Percentiles rank a stretch among this genome's conserved stretches.
These are phyloP conservation scores for Paracoccidioides lutzii DNA, from an alignment of 2,329 filamentous ascomycete genomes.

Conservation along the genomic window DNA sequence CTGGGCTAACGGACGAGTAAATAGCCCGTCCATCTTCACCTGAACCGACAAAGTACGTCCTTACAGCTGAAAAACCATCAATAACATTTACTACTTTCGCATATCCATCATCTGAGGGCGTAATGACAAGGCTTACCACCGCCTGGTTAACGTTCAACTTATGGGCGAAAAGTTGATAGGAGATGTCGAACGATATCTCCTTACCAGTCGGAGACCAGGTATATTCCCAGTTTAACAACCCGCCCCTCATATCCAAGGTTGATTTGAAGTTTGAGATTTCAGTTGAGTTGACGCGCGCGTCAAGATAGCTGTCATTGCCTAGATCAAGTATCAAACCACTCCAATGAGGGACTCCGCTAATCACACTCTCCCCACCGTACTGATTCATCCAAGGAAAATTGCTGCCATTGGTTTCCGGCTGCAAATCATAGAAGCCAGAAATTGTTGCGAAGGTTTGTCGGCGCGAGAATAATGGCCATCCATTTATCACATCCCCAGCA, in stretches of 20 bases:
- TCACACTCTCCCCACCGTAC: constrained; percentile 57
- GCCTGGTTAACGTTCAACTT: constrained; percentile 51
- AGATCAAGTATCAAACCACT: constrained; percentile 46
- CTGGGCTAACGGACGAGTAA: constrained; percentile 52
- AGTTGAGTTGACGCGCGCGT: constrained; percentile 46
- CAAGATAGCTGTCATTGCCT: constrained; percentile 41
- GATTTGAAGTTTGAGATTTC: constrained; percentile 51
- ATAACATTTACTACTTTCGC: constrained; percentile 53
- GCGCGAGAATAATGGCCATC: constrained; percentile 54
- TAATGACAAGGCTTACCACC: constrained; percentile 47
- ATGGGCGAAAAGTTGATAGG: constrained; percentile 54
- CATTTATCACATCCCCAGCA: constrained; percentile 44
- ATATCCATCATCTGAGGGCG: constrained; percentile 39
- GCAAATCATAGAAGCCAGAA: constrained; percentile 52
- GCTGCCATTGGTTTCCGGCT: constrained; percentile 44
- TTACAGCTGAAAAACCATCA: constrained; percentile 55
- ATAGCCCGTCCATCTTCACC: constrained; percentile 45
- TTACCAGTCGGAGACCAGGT: constrained; percentile 47
- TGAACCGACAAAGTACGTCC: constrained; percentile 47
- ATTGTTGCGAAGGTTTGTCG: constrained; percentile 56
- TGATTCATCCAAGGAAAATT: constrained; percentile 58
- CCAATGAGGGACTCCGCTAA: constrained; percentile 59
- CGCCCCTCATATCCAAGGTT: constrained; percentile 50
- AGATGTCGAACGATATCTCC: constrained; percentile 42
- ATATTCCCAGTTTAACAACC: constrained; percentile 51